Conservation (phyloP, 805 yeast species). For the Pichia manshurica region DNA sequence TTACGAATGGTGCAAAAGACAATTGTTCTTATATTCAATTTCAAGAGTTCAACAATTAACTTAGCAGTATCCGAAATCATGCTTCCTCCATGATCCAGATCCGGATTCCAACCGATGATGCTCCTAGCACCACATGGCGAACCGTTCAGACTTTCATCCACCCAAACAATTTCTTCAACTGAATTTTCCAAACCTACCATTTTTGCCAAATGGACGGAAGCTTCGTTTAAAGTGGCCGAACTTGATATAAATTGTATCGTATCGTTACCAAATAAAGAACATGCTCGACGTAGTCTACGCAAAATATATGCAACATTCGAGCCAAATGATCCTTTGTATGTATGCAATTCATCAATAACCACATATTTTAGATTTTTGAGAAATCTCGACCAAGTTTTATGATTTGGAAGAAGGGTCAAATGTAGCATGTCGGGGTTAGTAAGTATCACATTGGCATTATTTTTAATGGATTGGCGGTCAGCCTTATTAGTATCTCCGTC, state of each 20-base stretch:
- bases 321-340: slow-evolving; percentile 87
- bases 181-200: slow-evolving; percentile 57
- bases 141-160: slow-evolving; percentile 61
- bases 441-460: slow-evolving; percentile 70
- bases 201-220: slow-evolving; percentile 62
- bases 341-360: slow-evolving; percentile 81
- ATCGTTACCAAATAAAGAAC: slow-evolving; percentile 47
- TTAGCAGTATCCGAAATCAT: slow-evolving; percentile 74
- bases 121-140: slow-evolving; percentile 80
- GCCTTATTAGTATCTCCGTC: slow-evolving; percentile 86
- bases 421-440: slow-evolving; percentile 96
- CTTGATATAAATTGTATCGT: slow-evolving; percentile 71
- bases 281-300: slow-evolving; percentile 69
- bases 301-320: slow-evolving; percentile 83
- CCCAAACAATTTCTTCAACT: slow-evolving; percentile 43
- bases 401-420: slow-evolving; percentile 74
- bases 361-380: slow-evolving; percentile 62
- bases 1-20: slow-evolving; percentile 85
- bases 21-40: slow-evolving; percentile 67
- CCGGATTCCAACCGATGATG: slow-evolving; percentile 81
- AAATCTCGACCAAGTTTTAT: slow-evolving; percentile 67
- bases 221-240: slow-evolving; percentile 85
- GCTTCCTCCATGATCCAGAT: slow-evolving; percentile 54
- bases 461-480: slow-evolving; percentile 48
- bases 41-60: slow-evolving; percentile 59